Base-by-base conservation (phyloP, 139 green algal species). In the Chlorella sp. region DNA sequence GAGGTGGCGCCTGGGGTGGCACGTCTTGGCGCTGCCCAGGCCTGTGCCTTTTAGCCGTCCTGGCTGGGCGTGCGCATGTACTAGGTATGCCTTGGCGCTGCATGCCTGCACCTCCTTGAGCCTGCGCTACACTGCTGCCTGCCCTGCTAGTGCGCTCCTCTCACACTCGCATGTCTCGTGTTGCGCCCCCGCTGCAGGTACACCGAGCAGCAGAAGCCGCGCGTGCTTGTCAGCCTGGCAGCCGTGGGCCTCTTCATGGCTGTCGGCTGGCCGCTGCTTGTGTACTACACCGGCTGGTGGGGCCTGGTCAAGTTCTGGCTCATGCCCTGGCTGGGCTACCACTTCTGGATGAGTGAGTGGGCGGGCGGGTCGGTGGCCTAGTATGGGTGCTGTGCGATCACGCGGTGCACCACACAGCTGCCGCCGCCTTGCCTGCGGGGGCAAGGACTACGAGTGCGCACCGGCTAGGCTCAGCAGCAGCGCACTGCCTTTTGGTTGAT, bases 241-340 rank as follows among this genome's bases (percentile, higher is more conserved):
- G 97, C 96, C 0, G 91, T 95, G 9, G 94, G 94, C 75, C 91
- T 91, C 11, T 98, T 98, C 91, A 95, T 94, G 57, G 76, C 88
- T 0, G 86, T 95, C 4, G 96, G 68, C 53, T 92, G 97, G 57
- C 97, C 97, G 0, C 64, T 94, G n/a, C 90, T 99, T 48, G 89
- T 95, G 12, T 90, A 95, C 88, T 95, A 95, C 90, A 94, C 94
- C 2, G 98, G 98, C 84, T 77, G 92, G 34, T 88, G 64, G 40
- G 97, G 95, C 42, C 90, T 98, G 39, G 91, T 97, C 80, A 99
- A 99, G 96, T 98, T 95, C 95, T 99, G 97, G 97, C 94, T 99
- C 61, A 98, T 99, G 95, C 98, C 98, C 0, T 99, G 97, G 97
- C 92, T 99, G 87, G 97, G 97, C 66, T 99, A 99, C 95, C 98